Evolutionary conservation across 768 basidiomycete genomes (phyloP), one percentile per base, ranked within the genome.

Genomic region (Clitopilus passeckerianus): DNA sequence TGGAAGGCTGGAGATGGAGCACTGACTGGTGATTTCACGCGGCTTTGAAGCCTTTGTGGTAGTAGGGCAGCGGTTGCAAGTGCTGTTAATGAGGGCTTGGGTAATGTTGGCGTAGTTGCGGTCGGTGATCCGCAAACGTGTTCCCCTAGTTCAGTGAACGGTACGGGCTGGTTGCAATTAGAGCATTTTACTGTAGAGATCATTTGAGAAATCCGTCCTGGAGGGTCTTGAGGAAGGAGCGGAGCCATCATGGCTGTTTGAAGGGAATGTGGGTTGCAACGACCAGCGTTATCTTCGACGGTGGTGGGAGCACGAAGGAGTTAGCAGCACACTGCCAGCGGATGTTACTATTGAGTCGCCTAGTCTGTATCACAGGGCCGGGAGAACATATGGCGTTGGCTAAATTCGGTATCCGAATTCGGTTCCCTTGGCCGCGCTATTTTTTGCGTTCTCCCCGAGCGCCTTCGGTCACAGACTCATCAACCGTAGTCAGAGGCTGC

Each of bases 111-210:
- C 9, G 78, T 68, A 16, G 46, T 20, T 2, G 86, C 77, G 1
- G 82, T 79, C 9, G 78, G 65, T 10, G 77, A 71, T 6, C 77
- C 63, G 71, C 94, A 97, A 68, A 85, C 76, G 68, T 96, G 94
- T 61, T 92, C 89, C 35, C 86, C 86, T 34, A 96, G 85, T 52
- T 86, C 79, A 53, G 80, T 74, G 34, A 96, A 78, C 33, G 89
- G 85, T 37, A 97, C 90, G 1, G 82, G 84, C 8, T 76, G 74
- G 65, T 76, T 75, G 69, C 94, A 97, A 30, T 75, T 87, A 1
- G 91, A 91, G 71, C 94, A 97, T 70, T 89, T 95, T 61, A 95
- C 88, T 1, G 86, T 78, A 5, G 94, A 92, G 9, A 96, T 78
- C 54, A 88, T 71, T 70, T 92, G 85, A 22, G 91, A 92, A n/a